These are phyloP conservation scores for Dissoconium aciculare DNA, from an alignment of 2,329 filamentous ascomycete genomes.

Conservation along the genomic window DNA sequence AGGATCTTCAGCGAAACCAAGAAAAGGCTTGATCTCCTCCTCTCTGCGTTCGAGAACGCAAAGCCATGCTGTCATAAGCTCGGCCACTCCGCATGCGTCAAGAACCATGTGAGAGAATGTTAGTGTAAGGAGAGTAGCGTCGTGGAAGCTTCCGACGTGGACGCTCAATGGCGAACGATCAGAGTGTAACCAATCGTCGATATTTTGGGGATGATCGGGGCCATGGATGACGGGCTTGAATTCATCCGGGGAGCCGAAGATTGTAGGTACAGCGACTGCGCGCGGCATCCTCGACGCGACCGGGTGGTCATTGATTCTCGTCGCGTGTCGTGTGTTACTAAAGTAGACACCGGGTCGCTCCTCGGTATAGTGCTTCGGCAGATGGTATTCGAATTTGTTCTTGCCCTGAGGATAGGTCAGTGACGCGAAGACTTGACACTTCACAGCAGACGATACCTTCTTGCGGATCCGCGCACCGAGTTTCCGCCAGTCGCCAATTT, in stretches of 20 bases:
- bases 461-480: background rate
- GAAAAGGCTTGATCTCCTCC: constrained; percentile 7
- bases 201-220: background rate
- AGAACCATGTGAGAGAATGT: constrained; percentile 16
- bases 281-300: constrained; percentile 5
- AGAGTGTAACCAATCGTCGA: constrained; percentile 10
- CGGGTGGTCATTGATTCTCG: constrained; percentile 7
- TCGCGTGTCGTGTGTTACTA: constrained; percentile 3
- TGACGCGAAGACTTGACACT: background rate
- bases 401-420: constrained; percentile 1
- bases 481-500: constrained; percentile 4
- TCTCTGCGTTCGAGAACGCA: constrained; percentile 16
- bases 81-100: constrained; percentile 13
- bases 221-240: background rate
- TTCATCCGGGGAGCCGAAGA: constrained; percentile 2
- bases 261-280: background rate
- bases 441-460: background rate
- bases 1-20: constrained; percentile 15
- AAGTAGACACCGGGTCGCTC: constrained; percentile 8
- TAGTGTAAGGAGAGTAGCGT: constrained; percentile 15
- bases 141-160: background rate
- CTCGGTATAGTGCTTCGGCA: constrained; percentile 7
- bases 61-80: constrained; percentile 14
- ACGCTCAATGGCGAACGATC: constrained; percentile 6
- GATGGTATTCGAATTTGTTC: constrained; percentile 7